Conservation (phyloP, 2,329 filamentous ascomycete species). For the Xylariales sp. region DNA sequence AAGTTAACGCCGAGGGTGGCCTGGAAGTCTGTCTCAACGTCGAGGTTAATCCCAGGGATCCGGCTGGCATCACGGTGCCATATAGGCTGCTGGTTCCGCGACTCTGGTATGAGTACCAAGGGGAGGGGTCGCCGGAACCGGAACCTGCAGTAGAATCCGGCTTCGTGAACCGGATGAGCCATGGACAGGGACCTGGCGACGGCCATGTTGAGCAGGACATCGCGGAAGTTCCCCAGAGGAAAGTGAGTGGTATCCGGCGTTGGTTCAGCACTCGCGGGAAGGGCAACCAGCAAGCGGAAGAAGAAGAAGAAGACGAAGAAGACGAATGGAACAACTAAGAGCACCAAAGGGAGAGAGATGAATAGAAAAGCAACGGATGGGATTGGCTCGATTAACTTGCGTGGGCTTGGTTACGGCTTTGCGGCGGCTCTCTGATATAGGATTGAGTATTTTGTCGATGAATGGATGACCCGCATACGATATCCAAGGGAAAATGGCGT, state of each 20-base stretch:
- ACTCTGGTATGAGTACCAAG: slow-evolving; percentile 70
- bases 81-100: slow-evolving; percentile 89
- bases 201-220: slow-evolving; percentile 8
- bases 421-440: not conserved
- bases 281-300: not conserved
- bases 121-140: slow-evolving; percentile 45
- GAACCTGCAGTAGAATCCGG: not conserved
- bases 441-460: slow-evolving; percentile 7
- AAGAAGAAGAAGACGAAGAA: slow-evolving; percentile 5
- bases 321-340: slow-evolving; percentile 20
- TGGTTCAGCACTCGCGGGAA: slow-evolving; percentile 30
- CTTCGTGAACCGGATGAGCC: slow-evolving; percentile 1
- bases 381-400: not conserved
- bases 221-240: slow-evolving; percentile 19
- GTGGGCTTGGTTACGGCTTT: not conserved
- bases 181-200: slow-evolving; percentile 13
- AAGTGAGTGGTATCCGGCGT: slow-evolving; percentile 23
- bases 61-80: slow-evolving; percentile 85
- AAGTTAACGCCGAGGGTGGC: slow-evolving; percentile 83
- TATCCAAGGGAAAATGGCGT: not conserved
- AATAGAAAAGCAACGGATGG: not conserved
- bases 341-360: not conserved
- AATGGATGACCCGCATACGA: slow-evolving; percentile 22
- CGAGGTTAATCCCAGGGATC: slow-evolving; percentile 87
- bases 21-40: slow-evolving; percentile 90